These are phyloP conservation scores for Mortierella sp. DNA, from an alignment of 371 early-diverging fungal species.

Conservation along the genomic window DNA sequence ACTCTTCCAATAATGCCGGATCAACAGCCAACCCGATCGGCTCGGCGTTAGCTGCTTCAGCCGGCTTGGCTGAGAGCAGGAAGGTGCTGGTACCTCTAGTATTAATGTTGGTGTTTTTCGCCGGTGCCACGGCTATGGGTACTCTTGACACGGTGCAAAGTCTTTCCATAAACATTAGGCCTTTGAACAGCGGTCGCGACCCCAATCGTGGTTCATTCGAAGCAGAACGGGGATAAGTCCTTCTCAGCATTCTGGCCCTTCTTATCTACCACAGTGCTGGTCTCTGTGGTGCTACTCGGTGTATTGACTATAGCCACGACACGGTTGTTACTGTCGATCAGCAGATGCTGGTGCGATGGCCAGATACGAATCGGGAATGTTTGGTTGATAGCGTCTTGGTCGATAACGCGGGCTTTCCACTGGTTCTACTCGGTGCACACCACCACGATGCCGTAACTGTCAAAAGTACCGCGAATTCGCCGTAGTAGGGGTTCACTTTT, in stretches of 20 bases:
- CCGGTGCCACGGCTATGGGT: neutral
- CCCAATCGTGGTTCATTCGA: conserved; percentile 5
- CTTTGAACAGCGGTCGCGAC: neutral
- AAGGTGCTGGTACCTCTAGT: conserved; percentile 2
- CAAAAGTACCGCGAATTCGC: conserved; percentile 22
- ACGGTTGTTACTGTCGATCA: conserved; percentile 10
- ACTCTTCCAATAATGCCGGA: conserved; percentile 20
- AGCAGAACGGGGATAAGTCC: neutral
- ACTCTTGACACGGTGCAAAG: neutral
- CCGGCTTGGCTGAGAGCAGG: neutral
- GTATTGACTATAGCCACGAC: conserved; percentile 2
- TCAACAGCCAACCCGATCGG: neutral
- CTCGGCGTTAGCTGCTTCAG: neutral
- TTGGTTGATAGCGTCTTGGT: conserved; percentile 21
- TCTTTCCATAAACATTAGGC: conserved; percentile 5
- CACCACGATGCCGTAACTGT: conserved; percentile 10
- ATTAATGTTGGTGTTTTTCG: neutral
- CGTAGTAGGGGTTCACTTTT: conserved; percentile 2
- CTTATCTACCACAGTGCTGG: too few species aligned
- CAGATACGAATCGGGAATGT: conserved; percentile 34
- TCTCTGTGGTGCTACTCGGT: neutral
- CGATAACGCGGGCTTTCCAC: conserved; percentile 19
- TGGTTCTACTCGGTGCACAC: conserved; percentile 12
- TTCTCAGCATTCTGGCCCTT: too few species aligned
- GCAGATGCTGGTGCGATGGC: conserved; percentile 19